These are phyloP conservation scores for Holtermannia corniformis DNA, from an alignment of 768 basidiomycete genomes.

Conservation along the genomic window DNA sequence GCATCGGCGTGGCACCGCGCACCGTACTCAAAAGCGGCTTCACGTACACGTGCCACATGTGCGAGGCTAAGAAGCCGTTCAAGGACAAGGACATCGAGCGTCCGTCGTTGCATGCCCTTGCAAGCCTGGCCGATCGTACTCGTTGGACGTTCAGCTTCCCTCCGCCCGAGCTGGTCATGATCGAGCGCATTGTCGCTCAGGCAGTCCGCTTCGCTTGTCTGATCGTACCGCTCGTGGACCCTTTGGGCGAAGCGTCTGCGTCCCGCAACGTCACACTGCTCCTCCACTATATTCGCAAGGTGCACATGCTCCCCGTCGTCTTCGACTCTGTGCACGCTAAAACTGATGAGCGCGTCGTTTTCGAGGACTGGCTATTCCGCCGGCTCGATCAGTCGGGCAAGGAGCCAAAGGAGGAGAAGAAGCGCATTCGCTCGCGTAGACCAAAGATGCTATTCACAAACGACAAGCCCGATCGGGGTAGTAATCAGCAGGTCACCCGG, in stretches of 20 bases:
- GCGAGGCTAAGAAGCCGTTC: conserved; percentile 4
- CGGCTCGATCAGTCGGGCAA: conserved; percentile 16
- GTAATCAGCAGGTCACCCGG: not conserved
- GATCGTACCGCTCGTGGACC: conserved; percentile 12
- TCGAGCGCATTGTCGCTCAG: conserved; percentile 14
- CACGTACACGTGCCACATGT: conserved; percentile 20
- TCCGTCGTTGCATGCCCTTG: conserved; percentile 18
- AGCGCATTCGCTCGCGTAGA: not conserved
- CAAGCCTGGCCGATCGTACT: conserved; percentile 11
- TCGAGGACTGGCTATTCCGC: conserved; percentile 23
- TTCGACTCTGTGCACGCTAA: conserved; percentile 16
- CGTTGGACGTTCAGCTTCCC: conserved; percentile 27
- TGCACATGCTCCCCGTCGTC: conserved; percentile 21
- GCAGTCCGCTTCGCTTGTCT: conserved; percentile 14
- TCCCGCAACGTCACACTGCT: conserved; percentile 10
- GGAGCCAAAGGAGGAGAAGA: not conserved
- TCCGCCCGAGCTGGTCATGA: conserved; percentile 17
- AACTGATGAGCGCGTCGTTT: conserved; percentile 12
- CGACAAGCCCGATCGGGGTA: not conserved
- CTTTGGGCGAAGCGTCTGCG: conserved; percentile 2
- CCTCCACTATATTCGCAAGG: conserved; percentile 22
- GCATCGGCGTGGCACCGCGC: conserved; percentile 20
- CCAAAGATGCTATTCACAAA: not conserved
- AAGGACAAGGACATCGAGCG: conserved; percentile 7
- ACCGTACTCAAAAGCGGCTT: conserved; percentile 8